phyloP scores from a whole-genome alignment of 2,329 filamentous ascomycete species.

The Aspergillus sp. region DNA sequence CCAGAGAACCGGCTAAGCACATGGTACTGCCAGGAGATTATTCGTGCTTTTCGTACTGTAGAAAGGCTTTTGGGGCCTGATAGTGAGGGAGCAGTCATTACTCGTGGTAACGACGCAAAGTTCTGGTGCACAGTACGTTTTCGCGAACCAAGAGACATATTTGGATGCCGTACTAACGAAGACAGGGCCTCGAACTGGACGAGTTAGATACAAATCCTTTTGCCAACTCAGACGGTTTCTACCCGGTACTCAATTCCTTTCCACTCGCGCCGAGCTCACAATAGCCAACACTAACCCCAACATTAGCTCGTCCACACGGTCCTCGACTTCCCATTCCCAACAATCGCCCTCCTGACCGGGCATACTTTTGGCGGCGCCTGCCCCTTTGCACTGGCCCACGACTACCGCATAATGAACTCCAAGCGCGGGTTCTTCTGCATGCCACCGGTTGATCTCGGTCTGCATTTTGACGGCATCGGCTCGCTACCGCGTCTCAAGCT shows the following conservation, averaged over 20 bases:
- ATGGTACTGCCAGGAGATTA: constrained; percentile 58
- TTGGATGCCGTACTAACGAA: background rate
- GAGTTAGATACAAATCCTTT: constrained; percentile 55
- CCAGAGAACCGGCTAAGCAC: constrained; percentile 60
- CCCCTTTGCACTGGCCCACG: constrained; percentile 53
- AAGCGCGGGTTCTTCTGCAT: constrained; percentile 54
- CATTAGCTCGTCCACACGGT: constrained; percentile 51
- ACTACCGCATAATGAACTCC: constrained; percentile 55
- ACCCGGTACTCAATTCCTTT: too few species aligned
- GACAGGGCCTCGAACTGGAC: constrained; percentile 51
- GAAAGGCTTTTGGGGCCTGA: constrained; percentile 53
- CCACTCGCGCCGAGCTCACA: too few species aligned
- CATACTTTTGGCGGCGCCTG: constrained; percentile 56
- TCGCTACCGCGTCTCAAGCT: constrained; percentile 58
- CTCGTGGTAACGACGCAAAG: constrained; percentile 54
- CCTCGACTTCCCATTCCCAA: constrained; percentile 56
- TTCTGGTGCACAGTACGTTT: constrained; percentile 52
- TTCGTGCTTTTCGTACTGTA: constrained; percentile 53
- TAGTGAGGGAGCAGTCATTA: constrained; percentile 58
- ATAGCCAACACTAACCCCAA: background rate
- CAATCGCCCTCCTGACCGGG: constrained; percentile 53
- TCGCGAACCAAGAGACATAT: too few species aligned
- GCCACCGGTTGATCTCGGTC: constrained; percentile 60
- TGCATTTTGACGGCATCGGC: constrained; percentile 62
- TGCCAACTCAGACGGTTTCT: constrained; percentile 63